Evolutionary conservation across 1,284 basidiomycete species (phyloP).

Genomic region (Neonothopanus nambi): DNA sequence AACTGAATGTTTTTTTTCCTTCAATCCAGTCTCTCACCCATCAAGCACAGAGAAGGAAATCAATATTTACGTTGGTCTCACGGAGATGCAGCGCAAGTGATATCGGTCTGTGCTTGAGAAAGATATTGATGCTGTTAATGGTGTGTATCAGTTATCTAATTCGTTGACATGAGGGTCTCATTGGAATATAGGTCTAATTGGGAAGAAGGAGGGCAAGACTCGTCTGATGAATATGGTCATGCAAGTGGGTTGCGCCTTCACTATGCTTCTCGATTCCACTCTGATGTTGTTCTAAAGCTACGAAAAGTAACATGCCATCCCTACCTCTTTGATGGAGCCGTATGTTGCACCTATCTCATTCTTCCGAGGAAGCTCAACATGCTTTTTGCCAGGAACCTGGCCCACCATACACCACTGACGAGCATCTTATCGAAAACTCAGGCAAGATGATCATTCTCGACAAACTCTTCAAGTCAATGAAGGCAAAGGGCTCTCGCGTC

Average conservation of each 20-base stretch:
- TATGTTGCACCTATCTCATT: no score
- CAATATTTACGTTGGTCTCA: conserved; percentile 97
- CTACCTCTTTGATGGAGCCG: conserved; percentile 87
- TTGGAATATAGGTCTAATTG: no score
- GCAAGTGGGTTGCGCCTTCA: conserved; percentile 65
- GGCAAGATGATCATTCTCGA: conserved; percentile 99
- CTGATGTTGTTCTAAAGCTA: conserved; percentile 39
- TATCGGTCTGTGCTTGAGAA: conserved; percentile 96
- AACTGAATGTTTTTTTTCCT: conserved; percentile 27
- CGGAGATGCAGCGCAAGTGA: conserved; percentile 99
- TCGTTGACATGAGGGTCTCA: no score
- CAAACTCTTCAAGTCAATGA: conserved; percentile 88
- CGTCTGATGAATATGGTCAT: conserved; percentile 99
- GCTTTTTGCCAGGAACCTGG: no score
- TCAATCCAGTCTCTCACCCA: no score
- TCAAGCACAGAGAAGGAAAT: conserved; percentile 94
- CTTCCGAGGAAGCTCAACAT: no score
- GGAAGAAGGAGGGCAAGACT: conserved; percentile 99
- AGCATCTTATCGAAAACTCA: conserved; percentile 92
- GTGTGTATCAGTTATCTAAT: no score
- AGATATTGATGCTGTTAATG: conserved; percentile 98
- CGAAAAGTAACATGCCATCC: conserved; percentile 86
- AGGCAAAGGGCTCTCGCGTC: conserved; percentile 91
- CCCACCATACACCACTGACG: conserved; percentile 97
- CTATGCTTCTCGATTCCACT: conserved; percentile 1